Evolutionary conservation across 176 grass and related monocot species (phyloP).

Genomic region (Triticum urartu): DNA sequence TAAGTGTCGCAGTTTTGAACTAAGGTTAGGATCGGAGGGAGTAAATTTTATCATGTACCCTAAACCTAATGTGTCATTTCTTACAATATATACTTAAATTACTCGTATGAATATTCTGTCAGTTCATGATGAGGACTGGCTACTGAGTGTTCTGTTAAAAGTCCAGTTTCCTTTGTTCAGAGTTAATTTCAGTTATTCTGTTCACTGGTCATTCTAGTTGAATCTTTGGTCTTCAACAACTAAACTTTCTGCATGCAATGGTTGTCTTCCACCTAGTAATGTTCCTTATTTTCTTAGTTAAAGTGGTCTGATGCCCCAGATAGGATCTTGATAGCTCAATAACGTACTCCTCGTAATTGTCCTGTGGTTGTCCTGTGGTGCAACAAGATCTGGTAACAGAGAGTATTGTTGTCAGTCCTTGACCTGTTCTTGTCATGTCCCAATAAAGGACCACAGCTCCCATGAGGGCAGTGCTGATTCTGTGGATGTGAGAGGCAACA

Average conservation of each 20-base stretch:
- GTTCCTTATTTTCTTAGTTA: not conserved
- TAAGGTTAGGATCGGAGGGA: too few species aligned
- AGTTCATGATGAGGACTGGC: not conserved
- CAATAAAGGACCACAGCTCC: not conserved
- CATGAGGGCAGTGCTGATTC: not conserved
- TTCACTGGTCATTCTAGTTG: not conserved
- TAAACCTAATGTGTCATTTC: not conserved
- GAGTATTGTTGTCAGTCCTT: not conserved
- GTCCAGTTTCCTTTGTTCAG: not conserved
- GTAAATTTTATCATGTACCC: not conserved
- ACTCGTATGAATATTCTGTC: not conserved
- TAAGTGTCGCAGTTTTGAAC: too few species aligned
- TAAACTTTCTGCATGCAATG: not conserved
- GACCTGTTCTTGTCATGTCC: not conserved
- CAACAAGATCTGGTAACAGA: constrained; percentile 1
- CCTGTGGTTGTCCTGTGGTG: not conserved
- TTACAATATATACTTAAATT: not conserved
- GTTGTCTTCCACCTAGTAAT: not conserved
- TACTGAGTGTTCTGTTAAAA: not conserved
- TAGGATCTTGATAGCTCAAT: not conserved
- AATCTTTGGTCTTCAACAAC: not conserved
- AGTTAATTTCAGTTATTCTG: not conserved
- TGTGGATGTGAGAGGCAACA: not conserved
- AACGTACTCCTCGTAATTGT: not conserved
- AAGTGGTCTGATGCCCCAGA: not conserved